A percentile compares a stretch with the other conserved stretches of the same genome.
phyloP scores from a whole-genome alignment of 75 land plant genomes.

The Picea glauca region DNA sequence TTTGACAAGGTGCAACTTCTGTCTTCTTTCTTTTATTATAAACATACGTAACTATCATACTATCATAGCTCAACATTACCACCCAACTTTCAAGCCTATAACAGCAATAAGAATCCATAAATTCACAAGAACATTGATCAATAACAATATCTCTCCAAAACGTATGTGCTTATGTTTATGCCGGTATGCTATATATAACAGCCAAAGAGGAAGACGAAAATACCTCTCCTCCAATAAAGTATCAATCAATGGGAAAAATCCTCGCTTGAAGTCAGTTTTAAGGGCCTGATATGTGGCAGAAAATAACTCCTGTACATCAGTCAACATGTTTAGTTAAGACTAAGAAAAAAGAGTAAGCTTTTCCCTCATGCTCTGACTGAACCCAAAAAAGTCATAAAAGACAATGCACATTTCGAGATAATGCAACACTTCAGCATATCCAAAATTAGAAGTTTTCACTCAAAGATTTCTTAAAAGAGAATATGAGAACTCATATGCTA shows the following conservation, averaged over 20 bases:
- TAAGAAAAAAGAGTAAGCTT: not conserved
- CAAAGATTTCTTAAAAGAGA: not conserved
- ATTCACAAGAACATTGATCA: not conserved
- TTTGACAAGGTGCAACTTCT: not conserved
- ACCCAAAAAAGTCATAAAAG: not conserved
- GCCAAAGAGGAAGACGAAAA: not conserved
- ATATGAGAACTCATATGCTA: not conserved
- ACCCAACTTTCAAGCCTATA: not conserved
- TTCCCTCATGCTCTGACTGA: not conserved
- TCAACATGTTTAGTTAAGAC: not conserved
- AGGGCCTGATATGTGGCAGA: conserved; percentile 86
- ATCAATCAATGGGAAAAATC: conserved; percentile 88
- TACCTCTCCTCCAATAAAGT: conserved; percentile 96
- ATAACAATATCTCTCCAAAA: not conserved
- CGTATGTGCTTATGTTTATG: not conserved
- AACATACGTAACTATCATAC: not conserved
- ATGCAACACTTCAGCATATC: not conserved
- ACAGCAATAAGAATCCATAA: not conserved
- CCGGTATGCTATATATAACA: not conserved
- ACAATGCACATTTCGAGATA: not conserved
- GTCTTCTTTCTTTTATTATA: not conserved
- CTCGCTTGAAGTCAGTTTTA: conserved; percentile 83
- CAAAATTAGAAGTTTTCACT: not conserved
- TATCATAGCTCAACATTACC: not conserved
- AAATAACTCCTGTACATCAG: conserved; percentile 68